Evolutionary conservation across 192 early-diverging fungal species (phyloP).

Genomic region (Mortierella claussenii): DNA sequence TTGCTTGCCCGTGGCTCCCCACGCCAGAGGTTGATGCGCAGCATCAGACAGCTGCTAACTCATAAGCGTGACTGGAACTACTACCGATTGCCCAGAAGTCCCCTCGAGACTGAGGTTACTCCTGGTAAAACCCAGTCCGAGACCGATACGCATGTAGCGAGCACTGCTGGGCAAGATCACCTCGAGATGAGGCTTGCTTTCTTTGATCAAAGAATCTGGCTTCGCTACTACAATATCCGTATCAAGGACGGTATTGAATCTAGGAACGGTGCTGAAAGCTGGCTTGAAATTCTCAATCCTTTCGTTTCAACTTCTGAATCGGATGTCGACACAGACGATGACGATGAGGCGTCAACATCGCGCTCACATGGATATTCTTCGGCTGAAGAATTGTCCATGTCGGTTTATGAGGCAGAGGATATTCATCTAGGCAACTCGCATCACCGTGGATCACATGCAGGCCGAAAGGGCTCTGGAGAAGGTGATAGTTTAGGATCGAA

Average conservation of each 20-base stretch:
- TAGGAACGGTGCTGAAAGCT: slow-evolving; percentile 42
- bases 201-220: slow-evolving; percentile 26
- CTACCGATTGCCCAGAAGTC: slow-evolving; percentile 33
- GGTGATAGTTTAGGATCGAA: not conserved
- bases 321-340: slow-evolving; percentile 7
- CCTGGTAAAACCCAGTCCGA: not conserved
- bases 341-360: not conserved
- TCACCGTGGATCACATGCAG: not conserved
- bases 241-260: slow-evolving; percentile 36
- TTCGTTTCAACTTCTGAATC: slow-evolving; percentile 1
- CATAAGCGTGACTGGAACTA: slow-evolving; percentile 6
- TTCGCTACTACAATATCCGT: slow-evolving; percentile 42
- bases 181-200: slow-evolving; percentile 42
- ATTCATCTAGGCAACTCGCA: not conserved
- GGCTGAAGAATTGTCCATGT: not conserved
- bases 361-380: not conserved
- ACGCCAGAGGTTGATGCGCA: slow-evolving; percentile 16
- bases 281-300: slow-evolving; percentile 30
- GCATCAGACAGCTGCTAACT: slow-evolving; percentile 19
- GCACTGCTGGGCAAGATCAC: slow-evolving; percentile 24
- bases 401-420: not conserved
- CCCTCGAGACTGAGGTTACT: slow-evolving; percentile 3
- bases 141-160: slow-evolving; percentile 1
- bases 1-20: slow-evolving; percentile 10
- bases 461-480: not conserved